Evolutionary conservation across 2,329 filamentous ascomycete genomes (phyloP).

Genomic region (Aplosporella prunicola): DNA sequence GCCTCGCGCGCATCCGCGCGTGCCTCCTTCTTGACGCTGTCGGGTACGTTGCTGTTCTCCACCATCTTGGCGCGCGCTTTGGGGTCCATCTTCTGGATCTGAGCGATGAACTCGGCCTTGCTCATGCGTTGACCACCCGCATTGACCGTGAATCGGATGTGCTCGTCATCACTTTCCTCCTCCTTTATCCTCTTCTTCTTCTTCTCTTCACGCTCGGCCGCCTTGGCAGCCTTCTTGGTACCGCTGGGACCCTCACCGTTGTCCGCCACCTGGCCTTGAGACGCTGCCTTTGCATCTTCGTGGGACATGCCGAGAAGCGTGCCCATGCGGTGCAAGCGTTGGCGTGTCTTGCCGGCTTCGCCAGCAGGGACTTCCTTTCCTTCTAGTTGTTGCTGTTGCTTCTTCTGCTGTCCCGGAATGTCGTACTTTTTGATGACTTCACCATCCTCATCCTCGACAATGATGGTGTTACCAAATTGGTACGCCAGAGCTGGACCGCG

Average conservation of each 20-base stretch:
- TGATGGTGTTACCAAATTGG: slow-evolving; percentile 81
- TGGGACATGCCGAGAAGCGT: slow-evolving; percentile 39
- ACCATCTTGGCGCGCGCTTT: slow-evolving; percentile 47
- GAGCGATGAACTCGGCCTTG: slow-evolving; percentile 68
- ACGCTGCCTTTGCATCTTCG: slow-evolving; percentile 13
- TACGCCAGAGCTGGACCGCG: slow-evolving; percentile 71
- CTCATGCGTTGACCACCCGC: slow-evolving; percentile 66
- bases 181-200: slow-evolving; percentile 26
- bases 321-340: slow-evolving; percentile 44
- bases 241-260: slow-evolving; percentile 11
- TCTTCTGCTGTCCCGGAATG: slow-evolving; percentile 48
- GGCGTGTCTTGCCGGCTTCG: slow-evolving; percentile 29
- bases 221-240: background rate
- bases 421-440: slow-evolving; percentile 82
- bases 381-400: too few species aligned
- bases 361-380: slow-evolving; percentile 15
- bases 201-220: slow-evolving; percentile 8
- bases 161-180: slow-evolving; percentile 56
- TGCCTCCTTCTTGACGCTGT: slow-evolving; percentile 38
- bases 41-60: slow-evolving; percentile 39
- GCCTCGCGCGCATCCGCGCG: slow-evolving; percentile 31
- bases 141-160: slow-evolving; percentile 67
- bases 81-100: slow-evolving; percentile 63
- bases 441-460: slow-evolving; percentile 78
- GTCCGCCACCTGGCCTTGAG: background rate